Base-by-base conservation (phyloP, 1,139 yeast genomes). In the Pneumocystis murina region DNA sequence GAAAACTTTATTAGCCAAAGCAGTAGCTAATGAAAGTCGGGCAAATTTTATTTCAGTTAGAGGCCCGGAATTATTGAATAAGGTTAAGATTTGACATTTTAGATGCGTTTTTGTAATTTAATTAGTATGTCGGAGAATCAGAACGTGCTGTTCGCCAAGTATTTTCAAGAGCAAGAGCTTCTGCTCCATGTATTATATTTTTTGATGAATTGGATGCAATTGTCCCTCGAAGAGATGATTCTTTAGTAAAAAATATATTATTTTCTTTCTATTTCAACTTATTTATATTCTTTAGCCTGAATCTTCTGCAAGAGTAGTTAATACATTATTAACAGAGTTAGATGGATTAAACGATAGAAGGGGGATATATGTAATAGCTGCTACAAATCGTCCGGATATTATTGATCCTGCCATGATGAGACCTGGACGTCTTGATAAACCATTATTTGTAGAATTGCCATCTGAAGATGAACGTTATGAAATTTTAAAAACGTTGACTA, bases 331-430 rank as follows among this genome's bases (percentile, higher is more conserved):
- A 68, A 94, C 98, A 0, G 98, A 92, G 73, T 78, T 92, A 58
- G 98, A 92, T 75, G 98, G 98, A 1, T 80, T 92, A 66, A 90
- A 89, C 69, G 97, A 91, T 70, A 80, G 98, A 70, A 83, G 86
- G 64, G 97, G 97, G 1, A 87, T 92, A 1, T 92, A 86, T 73
- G 98, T 92, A 2, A 84, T 92, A 69, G 98, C 97, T 40, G 98
- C 98, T 1, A 92, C 98, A 0, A 92, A 92, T 71, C 81, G 98
- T 73, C 97, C 97, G 0, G 98, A 92, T 74, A 92, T 92, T 90
- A 92, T 92, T 68, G 98, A 92, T 74, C 92, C 96, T 8, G 98
- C 98, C 0, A 92, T 92, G 97, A 78, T 92, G 63, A 82, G 98
- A 72, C 98, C 98, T 0, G 98, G 98, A 1, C 82, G 98, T 73